Evolutionary conservation across 345 rosid genomes (phyloP), one percentile per base, ranked within the genome.

Genomic region (Citrus australasica): DNA sequence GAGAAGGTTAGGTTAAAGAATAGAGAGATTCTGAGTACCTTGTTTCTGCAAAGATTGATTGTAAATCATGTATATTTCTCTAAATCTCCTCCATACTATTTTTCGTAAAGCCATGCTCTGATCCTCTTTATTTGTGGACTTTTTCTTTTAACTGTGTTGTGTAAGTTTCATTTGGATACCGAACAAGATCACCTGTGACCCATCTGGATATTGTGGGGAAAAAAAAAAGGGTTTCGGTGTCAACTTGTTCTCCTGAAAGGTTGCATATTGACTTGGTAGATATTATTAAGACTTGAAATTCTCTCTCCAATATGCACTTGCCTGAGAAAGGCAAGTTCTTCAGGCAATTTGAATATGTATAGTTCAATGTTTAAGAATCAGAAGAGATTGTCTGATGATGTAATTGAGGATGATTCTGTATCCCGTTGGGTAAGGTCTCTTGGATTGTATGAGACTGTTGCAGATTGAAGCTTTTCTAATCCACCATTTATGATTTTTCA

Each of bases 1-100:
- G 78, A 27, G 94, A 90, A 25, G 82, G 77, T 59, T 87, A 83
- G 82, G 77, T 59, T 87, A 83, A 83, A 86, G 78, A 24, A 73
- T 25, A 28, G 80, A 75, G 78, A 55, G 38, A 79, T 65, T 25
- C 17, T 2, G 21, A 14, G 22, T n/a, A n/a, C 46, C 17, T 19
- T 58, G 74, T 66, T 51, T 70, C 48, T 11, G 51, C 69, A 69
- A 73, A 65, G 68, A n/a, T 71, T 80, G 78, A 69, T 74, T 75
- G 79, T 83, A 80, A 63, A 83, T 77, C 75, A 56, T 83, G 83
- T 77, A 78, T 65, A 83, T 77, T 73, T 72, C 83, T 74, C 79
- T 32, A 55, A 62, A 38, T 37, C 40, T 62, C 53, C 58, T 48
- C 30, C 27, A 5, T 55, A 46, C 51, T 46, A 38, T 62, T 67